phyloP scores from a whole-genome alignment of 2,329 filamentous ascomycete genomes.

The Colletotrichum sidae region DNA sequence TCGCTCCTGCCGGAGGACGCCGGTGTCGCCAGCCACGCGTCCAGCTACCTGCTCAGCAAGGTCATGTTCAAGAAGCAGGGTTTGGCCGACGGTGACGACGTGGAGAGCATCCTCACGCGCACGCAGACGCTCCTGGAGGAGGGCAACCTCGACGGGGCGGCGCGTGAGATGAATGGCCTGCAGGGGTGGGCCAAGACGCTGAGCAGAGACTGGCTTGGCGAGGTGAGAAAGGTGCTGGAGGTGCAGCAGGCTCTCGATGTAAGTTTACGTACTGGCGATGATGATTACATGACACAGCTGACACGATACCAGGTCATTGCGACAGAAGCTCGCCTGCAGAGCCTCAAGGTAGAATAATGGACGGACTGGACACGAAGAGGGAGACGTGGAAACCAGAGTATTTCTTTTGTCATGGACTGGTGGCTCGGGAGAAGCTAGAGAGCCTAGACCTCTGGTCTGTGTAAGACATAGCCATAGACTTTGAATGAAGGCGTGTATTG shows the following conservation, averaged over 20 bases:
- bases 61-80: constrained; percentile 96
- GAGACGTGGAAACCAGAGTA: neutral
- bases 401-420: constrained; percentile 53
- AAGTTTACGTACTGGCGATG: constrained; percentile 54
- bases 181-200: constrained; percentile 96
- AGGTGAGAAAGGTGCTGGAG: constrained; percentile 92
- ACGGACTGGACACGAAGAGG: neutral
- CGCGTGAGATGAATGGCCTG: constrained; percentile 93
- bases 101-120: constrained; percentile 91
- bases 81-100: constrained; percentile 84
- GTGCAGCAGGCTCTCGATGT: constrained; percentile 97
- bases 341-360: constrained; percentile 80
- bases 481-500: constrained; percentile 38
- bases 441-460: constrained; percentile 44
- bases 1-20: constrained; percentile 92
- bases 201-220: constrained; percentile 91
- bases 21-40: constrained; percentile 93
- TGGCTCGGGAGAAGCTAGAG: constrained; percentile 42
- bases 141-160: constrained; percentile 90
- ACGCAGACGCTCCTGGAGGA: constrained; percentile 93
- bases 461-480: constrained; percentile 51
- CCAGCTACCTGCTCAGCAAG: constrained; percentile 90
- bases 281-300: neutral
- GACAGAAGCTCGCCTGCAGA: constrained; percentile 89
- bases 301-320: constrained; percentile 76